Evolutionary conservation across 257 asterid species (phyloP), one percentile per base, ranked within the genome.

Genomic region (Fraxinus anomala): DNA sequence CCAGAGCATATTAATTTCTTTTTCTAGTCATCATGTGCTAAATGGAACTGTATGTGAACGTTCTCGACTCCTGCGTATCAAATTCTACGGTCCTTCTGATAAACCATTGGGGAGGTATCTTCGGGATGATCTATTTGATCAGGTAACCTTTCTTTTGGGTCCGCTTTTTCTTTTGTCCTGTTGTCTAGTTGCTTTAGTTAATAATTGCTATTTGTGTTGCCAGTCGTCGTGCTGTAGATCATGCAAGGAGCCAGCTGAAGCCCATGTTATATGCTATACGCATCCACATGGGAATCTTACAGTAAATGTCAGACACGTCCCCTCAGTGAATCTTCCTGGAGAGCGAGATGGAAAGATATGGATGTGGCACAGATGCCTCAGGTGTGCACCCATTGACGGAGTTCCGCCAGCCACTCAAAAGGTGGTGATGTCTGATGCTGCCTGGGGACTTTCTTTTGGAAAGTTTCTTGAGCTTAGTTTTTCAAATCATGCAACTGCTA

Each of bases 361-460:
- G 99, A 96, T 96, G 99, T 96, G 99, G 99, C 99, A 96, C 75
- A 83, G 98, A 79, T 96, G 99, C 89, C 93, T 96, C 75, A 88
- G 80, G 84, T 96, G 99, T 75, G 83, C 79, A 23, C 89, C 81
- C 24, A 68, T 80, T 8, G 91, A 85, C 21, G 97, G 97, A 72
- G 92, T 90, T 75, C 97, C 99, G 39, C 98, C 98, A 14, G 96
- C 97, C 68, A 91, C 94, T 66, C 88, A 70, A 63, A 88, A 96
- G 76, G 95, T 93, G 33, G 86, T 92, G 65, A 93, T 96, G 99
- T 93, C 98, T 21, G 92, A 92, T 84, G 89, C 98, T 75, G 99
- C 99, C 42, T 93, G 98, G 99, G 99, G 99, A 19, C 96, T 96
- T 69, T 96, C 99, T 10, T 93, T 96, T 70, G 98, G 98, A 54